Conservation (phyloP, 1,284 basidiomycete genomes). For the Phenoliferia sp. region DNA sequence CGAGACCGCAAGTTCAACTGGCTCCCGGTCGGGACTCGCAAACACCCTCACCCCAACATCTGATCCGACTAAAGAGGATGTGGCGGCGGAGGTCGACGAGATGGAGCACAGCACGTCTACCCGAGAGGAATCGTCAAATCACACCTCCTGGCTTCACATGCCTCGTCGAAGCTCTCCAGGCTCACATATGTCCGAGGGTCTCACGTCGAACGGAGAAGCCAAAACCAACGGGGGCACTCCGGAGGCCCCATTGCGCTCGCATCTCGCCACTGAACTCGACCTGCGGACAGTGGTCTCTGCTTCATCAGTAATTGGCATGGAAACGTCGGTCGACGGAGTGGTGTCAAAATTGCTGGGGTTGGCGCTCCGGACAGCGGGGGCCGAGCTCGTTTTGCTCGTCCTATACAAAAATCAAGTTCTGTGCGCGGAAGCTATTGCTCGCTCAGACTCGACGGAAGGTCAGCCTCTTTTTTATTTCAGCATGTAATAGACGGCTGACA, state of each 20-base stretch:
- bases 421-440: constrained; percentile 26
- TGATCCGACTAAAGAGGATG: neutral
- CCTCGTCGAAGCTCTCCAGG: neutral
- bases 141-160: neutral
- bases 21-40: no score
- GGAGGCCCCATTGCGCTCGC: constrained; percentile 10
- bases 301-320: constrained; percentile 15
- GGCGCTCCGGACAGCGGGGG: constrained; percentile 24
- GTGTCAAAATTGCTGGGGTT: constrained; percentile 30
- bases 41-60: no score
- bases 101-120: neutral
- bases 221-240: neutral
- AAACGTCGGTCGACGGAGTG: constrained; percentile 27
- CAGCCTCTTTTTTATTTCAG: no score
- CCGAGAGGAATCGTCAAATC: neutral
- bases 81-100: neutral
- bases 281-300: constrained; percentile 28
- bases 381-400: constrained; percentile 27
- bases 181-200: neutral
- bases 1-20: no score
- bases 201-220: neutral
- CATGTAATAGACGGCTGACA: no score
- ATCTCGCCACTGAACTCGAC: constrained; percentile 28
- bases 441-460: constrained; percentile 14
- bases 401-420: constrained; percentile 25